Evolutionary conservation across 805 yeast species (phyloP).

Genomic region (Metschnikowia santaceciliae): DNA sequence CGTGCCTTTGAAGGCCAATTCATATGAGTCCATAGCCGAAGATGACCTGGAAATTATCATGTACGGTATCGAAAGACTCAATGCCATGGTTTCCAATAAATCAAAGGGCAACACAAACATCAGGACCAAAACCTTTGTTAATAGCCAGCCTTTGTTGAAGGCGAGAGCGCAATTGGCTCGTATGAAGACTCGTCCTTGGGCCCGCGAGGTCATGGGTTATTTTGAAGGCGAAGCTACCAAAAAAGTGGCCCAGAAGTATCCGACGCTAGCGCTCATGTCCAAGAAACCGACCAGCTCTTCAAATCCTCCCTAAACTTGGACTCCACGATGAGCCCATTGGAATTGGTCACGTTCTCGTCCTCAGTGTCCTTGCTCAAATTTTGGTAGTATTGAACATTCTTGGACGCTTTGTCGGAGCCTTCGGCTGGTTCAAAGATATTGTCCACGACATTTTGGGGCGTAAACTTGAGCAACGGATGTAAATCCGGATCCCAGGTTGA

Average conservation of each 20-base stretch:
- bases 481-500: constrained; percentile 57
- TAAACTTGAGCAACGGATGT: constrained; percentile 44
- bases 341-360: constrained; percentile 21
- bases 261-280: constrained; percentile 9
- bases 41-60: neutral
- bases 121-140: constrained; percentile 1
- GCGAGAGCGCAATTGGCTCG: constrained; percentile 12
- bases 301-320: constrained; percentile 38
- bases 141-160: constrained; percentile 10
- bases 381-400: constrained; percentile 19
- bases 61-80: neutral
- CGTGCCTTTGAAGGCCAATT: neutral
- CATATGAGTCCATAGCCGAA: neutral
- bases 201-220: constrained; percentile 7
- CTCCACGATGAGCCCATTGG: constrained; percentile 40
- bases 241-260: neutral
- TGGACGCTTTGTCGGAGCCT: constrained; percentile 13
- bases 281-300: constrained; percentile 30
- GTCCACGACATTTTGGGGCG: constrained; percentile 68
- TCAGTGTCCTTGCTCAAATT: constrained; percentile 19
- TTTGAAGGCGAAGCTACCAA: constrained; percentile 7
- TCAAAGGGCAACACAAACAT: neutral
- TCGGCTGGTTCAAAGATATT: constrained; percentile 57
- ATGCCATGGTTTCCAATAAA: neutral
- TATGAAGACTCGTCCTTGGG: constrained; percentile 9